phyloP scores from a whole-genome alignment of 2,329 filamentous ascomycete genomes.

The Karstenula rhodostoma region DNA sequence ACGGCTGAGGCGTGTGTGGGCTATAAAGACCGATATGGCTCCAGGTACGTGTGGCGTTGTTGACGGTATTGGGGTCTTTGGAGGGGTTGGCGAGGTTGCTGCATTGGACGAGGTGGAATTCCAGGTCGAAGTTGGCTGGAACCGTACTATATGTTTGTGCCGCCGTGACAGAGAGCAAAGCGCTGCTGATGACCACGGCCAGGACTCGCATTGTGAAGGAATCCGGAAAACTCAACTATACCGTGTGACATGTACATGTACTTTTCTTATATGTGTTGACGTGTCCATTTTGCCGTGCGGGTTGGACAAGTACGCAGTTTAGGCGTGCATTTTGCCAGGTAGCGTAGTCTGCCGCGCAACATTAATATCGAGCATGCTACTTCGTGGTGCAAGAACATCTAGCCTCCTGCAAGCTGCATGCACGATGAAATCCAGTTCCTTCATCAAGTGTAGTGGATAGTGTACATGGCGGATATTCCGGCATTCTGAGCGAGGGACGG shows the following conservation, averaged over 20 bases:
- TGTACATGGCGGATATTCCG: neutral
- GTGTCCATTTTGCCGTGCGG: neutral
- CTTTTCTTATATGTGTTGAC: neutral
- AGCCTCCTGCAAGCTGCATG: neutral
- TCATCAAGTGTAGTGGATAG: neutral
- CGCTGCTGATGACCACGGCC: neutral
- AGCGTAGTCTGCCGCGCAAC: neutral
- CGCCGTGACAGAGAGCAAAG: neutral
- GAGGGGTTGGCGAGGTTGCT: slow-evolving; percentile 5
- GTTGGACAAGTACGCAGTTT: neutral
- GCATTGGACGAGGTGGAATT: slow-evolving; percentile 13
- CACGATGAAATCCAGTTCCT: neutral
- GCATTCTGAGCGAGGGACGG: too few species aligned
- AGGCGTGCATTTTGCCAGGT: slow-evolving; percentile 1
- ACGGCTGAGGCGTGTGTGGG: slow-evolving; percentile 4
- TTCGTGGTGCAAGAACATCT: neutral
- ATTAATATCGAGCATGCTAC: slow-evolving; percentile 2
- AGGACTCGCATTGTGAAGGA: neutral
- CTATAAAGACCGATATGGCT: slow-evolving; percentile 6
- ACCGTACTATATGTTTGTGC: neutral
- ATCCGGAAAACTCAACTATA: neutral
- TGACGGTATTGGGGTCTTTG: slow-evolving; percentile 1
- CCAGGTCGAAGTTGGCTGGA: slow-evolving; percentile 4
- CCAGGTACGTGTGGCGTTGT: slow-evolving; percentile 6
- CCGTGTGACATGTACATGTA: neutral